Percentiles rank a stretch among this genome's conserved stretches.
Evolutionary conservation across 31 red algal species (phyloP).

Genomic region (Endocladia muricata): DNA sequence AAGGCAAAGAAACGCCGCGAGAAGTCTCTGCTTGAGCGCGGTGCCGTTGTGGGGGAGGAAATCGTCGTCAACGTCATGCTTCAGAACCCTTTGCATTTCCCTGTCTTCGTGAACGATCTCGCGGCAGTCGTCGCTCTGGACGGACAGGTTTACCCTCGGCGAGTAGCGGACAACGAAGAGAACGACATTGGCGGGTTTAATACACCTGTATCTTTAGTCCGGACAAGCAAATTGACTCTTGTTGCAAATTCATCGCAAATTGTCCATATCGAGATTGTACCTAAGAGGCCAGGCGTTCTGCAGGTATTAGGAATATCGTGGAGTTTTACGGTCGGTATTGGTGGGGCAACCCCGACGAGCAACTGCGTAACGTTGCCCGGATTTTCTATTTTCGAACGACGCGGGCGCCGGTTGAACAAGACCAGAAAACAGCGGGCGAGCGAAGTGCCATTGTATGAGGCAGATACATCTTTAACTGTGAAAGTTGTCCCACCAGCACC

Average conservation of each 20-base stretch:
- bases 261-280: slow-evolving; percentile 17
- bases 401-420: slow-evolving; percentile 54
- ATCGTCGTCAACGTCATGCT: slow-evolving; percentile 16
- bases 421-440: slow-evolving; percentile 66
- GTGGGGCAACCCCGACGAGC: slow-evolving; percentile 20
- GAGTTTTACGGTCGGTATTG: slow-evolving; percentile 53
- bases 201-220: slow-evolving; percentile 18
- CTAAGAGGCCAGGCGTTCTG: slow-evolving; percentile 14
- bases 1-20: slow-evolving; percentile 9
- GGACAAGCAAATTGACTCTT: slow-evolving; percentile 10
- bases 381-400: slow-evolving; percentile 49
- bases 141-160: slow-evolving; percentile 7
- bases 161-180: not conserved
- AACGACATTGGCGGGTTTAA: not conserved
- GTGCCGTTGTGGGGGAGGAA: slow-evolving; percentile 57
- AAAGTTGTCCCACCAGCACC: slow-evolving; percentile 30
- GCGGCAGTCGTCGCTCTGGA: slow-evolving; percentile 45
- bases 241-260: slow-evolving; percentile 5
- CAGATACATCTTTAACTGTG: slow-evolving; percentile 44
- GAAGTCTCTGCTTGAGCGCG: slow-evolving; percentile 48
- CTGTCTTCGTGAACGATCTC: slow-evolving; percentile 38
- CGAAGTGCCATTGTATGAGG: slow-evolving; percentile 59
- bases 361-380: slow-evolving; percentile 10
- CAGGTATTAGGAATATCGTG: slow-evolving; percentile 47
- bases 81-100: slow-evolving; percentile 59